Evolutionary conservation across 1,284 basidiomycete species (phyloP).

Genomic region (Papiliotrema nemorosa): DNA sequence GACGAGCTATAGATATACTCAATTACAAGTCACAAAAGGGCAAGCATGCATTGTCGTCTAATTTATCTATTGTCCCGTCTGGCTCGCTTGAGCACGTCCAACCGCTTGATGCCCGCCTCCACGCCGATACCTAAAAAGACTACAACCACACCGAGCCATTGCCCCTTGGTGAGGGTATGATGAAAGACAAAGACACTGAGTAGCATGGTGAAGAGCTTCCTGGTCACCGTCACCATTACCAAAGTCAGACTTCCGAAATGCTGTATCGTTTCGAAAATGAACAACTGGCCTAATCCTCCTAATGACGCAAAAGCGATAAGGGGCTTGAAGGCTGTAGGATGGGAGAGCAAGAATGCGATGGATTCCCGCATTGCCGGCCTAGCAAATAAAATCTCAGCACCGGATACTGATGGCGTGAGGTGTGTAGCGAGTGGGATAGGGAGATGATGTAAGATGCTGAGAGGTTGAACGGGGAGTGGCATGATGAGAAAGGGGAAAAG

Average conservation of each 20-base stretch:
- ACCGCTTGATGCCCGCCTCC: conserved; percentile 76
- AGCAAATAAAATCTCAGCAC: conserved; percentile 41
- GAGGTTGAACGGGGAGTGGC: conserved; percentile 31
- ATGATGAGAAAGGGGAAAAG: conserved; percentile 61
- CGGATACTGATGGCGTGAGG: conserved; percentile 54
- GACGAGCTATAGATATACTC: conserved; percentile 41
- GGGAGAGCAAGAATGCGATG: conserved; percentile 69
- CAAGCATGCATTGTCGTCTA: too few species aligned
- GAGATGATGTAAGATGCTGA: conserved; percentile 23
- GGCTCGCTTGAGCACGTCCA: conserved; percentile 30
- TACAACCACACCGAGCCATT: conserved; percentile 85
- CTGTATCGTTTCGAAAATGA: conserved; percentile 97
- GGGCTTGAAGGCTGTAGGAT: conserved; percentile 74
- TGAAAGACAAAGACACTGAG: conserved; percentile 90
- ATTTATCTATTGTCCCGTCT: conserved; percentile 21
- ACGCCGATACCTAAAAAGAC: conserved; percentile 93
- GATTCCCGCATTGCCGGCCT: conserved; percentile 67
- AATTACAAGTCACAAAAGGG: too few species aligned
- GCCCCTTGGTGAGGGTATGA: conserved; percentile 75
- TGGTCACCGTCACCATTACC: conserved; percentile 91
- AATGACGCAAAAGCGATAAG: conserved; percentile 82
- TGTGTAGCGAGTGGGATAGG: conserved; percentile 42
- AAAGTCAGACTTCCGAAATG: conserved; percentile 93
- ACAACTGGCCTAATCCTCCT: conserved; percentile 90
- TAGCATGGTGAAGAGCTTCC: conserved; percentile 98